These are phyloP conservation scores for Magnaporthiopsis incrustans DNA, from an alignment of 2,329 filamentous ascomycete species.

Conservation along the genomic window DNA sequence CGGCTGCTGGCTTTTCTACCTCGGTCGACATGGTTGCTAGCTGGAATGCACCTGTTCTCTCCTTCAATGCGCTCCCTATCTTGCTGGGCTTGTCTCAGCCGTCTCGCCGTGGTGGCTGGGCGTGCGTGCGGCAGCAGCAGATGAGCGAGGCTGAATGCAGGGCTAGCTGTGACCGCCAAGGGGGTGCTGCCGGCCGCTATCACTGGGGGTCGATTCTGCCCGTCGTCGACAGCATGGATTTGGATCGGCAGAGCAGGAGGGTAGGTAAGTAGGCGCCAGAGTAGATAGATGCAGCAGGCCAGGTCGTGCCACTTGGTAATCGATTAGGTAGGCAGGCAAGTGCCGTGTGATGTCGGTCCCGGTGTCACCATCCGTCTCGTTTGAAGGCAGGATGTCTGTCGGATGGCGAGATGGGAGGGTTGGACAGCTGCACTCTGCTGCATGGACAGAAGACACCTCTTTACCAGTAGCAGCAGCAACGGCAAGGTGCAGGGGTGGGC, in stretches of 20 bases:
- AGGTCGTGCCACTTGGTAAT: not conserved
- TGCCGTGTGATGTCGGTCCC: not conserved
- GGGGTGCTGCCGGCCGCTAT: not conserved
- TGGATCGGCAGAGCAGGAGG: not conserved
- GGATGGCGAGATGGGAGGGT: not conserved
- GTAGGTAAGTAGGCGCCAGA: too few species aligned
- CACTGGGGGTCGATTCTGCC: not conserved
- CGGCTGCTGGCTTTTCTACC: not conserved
- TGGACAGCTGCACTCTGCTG: not conserved
- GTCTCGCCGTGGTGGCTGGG: not conserved
- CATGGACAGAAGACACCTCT: not conserved
- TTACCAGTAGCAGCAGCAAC: too few species aligned
- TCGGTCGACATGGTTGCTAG: not conserved
- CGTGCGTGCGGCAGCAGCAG: not conserved
- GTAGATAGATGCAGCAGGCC: too few species aligned
- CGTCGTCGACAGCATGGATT: not conserved
- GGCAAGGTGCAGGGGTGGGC: not conserved
- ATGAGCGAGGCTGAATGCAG: not conserved
- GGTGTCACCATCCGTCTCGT: not conserved
- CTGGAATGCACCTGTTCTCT: not conserved
- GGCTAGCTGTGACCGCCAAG: not conserved
- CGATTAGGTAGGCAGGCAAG: not conserved
- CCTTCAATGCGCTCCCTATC: not conserved
- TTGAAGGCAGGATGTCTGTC: not conserved
- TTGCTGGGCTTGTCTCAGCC: not conserved